A percentile compares a stretch with the other conserved stretches of the same genome.
phyloP scores from a whole-genome alignment of 2,329 filamentous ascomycete genomes.

The Phaeomoniella chlamydospora region DNA sequence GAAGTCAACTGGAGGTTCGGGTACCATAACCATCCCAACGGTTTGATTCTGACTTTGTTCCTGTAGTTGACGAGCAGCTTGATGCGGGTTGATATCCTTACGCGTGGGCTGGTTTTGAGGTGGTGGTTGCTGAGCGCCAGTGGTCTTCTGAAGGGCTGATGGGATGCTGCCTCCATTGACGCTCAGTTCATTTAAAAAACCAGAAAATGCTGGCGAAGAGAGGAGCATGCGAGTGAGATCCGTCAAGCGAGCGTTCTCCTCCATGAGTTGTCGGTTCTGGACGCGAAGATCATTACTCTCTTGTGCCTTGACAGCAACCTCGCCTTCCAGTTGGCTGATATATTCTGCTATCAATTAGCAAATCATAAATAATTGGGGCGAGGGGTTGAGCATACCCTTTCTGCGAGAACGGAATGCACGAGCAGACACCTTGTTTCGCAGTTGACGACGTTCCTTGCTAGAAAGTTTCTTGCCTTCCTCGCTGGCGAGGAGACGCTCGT shows the following conservation, averaged over 20 bases:
- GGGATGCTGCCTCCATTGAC: conserved; percentile 33
- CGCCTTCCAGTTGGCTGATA: conserved; percentile 82
- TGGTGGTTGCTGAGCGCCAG: conserved; percentile 16
- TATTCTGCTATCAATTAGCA: conserved; percentile 64
- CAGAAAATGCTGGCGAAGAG: conserved; percentile 67
- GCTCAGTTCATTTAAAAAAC: conserved; percentile 60
- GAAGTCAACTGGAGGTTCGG: conserved; percentile 64
- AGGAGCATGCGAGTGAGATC: conserved; percentile 72
- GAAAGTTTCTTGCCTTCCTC: conserved; percentile 99
- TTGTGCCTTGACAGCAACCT: conserved; percentile 69
- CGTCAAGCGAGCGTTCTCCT: conserved; percentile 71
- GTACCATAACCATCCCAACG: conserved; percentile 67
- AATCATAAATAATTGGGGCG: not conserved
- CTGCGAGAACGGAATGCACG: conserved; percentile 93
- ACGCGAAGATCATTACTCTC: conserved; percentile 69
- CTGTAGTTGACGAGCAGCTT: conserved; percentile 32
- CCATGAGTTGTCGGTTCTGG: conserved; percentile 67
- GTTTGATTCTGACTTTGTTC: conserved; percentile 49
- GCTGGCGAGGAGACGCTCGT: conserved; percentile 83
- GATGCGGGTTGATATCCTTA: conserved; percentile 54
- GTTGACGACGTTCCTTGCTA: conserved; percentile 89
- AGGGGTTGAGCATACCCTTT: conserved; percentile 63
- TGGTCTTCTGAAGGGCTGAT: conserved; percentile 20
- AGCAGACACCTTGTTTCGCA: conserved; percentile 98
- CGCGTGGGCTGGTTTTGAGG: conserved; percentile 27